phyloP scores from a whole-genome alignment of 2,329 filamentous ascomycete species.

The Leptographium lundbergii region DNA sequence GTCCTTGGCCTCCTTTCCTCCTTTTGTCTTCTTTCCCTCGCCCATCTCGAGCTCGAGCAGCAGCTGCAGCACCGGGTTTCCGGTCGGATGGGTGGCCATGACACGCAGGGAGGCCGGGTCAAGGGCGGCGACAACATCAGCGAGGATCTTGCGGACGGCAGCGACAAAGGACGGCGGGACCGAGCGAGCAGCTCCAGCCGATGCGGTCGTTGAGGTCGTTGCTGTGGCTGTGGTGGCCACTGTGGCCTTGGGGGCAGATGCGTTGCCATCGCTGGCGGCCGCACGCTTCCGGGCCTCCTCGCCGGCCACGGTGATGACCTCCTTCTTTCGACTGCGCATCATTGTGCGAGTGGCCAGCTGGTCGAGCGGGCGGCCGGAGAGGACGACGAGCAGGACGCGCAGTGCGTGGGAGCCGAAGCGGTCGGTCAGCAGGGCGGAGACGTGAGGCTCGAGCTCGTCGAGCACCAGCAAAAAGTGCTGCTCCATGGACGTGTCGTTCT shows the following conservation, averaged over 20 bases:
- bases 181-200: constrained; percentile 20
- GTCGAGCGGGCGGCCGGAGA: constrained; percentile 72
- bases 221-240: constrained; percentile 24
- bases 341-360: constrained; percentile 56
- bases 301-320: constrained; percentile 56
- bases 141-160: constrained; percentile 71
- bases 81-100: constrained; percentile 76
- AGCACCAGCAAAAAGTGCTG: constrained; percentile 71
- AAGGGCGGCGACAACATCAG: constrained; percentile 59
- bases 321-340: constrained; percentile 88
- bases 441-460: constrained; percentile 75
- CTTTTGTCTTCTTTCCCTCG: constrained; percentile 50
- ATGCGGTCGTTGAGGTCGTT: constrained; percentile 2
- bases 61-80: constrained; percentile 86
- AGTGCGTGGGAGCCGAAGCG: constrained; percentile 82
- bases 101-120: constrained; percentile 72
- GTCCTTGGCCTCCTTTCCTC: constrained; percentile 19
- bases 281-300: constrained; percentile 8
- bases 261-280: constrained; percentile 30
- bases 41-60: constrained; percentile 77
- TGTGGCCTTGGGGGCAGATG: no score
- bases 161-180: constrained; percentile 70
- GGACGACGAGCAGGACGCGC: constrained; percentile 70
- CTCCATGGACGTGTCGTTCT: constrained; percentile 58
- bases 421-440: constrained; percentile 77